phyloP scores from a whole-genome alignment of 306 rosid genomes.

The Myrica gale region DNA sequence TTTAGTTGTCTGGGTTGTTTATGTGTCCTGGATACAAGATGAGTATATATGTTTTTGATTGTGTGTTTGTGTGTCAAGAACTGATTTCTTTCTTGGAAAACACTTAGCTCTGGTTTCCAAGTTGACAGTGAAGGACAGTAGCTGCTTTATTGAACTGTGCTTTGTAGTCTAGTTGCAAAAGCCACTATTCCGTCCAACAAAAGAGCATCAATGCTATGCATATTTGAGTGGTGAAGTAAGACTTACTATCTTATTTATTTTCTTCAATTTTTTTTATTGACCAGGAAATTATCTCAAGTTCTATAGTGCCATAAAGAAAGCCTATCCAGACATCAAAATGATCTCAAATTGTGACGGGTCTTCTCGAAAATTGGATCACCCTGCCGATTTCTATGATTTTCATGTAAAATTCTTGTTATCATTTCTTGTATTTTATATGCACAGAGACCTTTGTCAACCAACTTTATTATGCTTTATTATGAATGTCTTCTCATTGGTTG shows the following conservation, averaged over 20 bases:
- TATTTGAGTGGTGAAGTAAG: not conserved
- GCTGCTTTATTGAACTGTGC: not conserved
- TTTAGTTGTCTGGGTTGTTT: not conserved
- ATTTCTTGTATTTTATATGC: slow-evolving; percentile 21
- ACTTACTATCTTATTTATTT: not conserved
- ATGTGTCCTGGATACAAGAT: not conserved
- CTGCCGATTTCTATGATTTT: slow-evolving; percentile 83
- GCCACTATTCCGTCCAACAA: not conserved
- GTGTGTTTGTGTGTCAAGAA: not conserved
- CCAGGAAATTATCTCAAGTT: slow-evolving; percentile 75
- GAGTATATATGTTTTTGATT: too few relatives aligned
- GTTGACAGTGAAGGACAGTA: not conserved
- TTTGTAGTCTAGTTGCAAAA: not conserved
- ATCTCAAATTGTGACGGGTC: slow-evolving; percentile 91
- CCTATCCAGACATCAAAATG: slow-evolving; percentile 81
- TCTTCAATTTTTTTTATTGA: slow-evolving; percentile 13
- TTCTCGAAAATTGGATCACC: slow-evolving; percentile 65
- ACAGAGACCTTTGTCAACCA: not conserved
- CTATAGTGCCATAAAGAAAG: slow-evolving; percentile 55
- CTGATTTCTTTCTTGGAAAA: not conserved
- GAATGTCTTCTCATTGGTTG: not conserved
- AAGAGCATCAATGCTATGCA: not conserved
- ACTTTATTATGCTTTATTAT: not conserved
- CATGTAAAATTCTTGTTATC: slow-evolving; percentile 56
- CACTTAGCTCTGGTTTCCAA: not conserved